A percentile compares a stretch with the other conserved stretches of the same genome.
These are phyloP conservation scores for Cercospora sp. DNA, from an alignment of 2,329 filamentous ascomycete species.

Conservation along the genomic window DNA sequence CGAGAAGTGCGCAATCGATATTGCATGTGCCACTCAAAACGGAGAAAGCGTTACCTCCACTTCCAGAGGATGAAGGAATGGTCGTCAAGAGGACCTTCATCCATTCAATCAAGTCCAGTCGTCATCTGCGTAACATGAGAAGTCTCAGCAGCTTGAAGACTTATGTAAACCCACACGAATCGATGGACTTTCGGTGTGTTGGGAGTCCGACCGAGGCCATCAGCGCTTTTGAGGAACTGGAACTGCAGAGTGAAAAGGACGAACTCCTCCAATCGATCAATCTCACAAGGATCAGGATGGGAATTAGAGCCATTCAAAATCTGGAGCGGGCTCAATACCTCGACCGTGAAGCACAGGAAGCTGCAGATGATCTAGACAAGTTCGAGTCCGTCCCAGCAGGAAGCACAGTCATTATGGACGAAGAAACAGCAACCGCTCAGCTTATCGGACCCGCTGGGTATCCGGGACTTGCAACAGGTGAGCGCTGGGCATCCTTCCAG, in stretches of 20 bases:
- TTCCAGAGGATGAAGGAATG: not conserved
- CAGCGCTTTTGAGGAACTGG: constrained; percentile 1
- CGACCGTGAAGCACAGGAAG: constrained; percentile 12
- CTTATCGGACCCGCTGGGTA: constrained; percentile 17
- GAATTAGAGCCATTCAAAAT: not conserved
- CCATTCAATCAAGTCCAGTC: constrained; percentile 10
- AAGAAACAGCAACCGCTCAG: constrained; percentile 3
- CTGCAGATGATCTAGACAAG: constrained; percentile 5
- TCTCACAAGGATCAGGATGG: constrained; percentile 7
- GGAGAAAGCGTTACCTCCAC: constrained; percentile 7
- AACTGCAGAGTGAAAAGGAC: constrained; percentile 11
- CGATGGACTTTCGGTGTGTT: constrained; percentile 7
- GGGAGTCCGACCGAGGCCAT: not conserved
- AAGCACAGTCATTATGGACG: constrained; percentile 12
- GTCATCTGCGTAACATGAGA: constrained; percentile 13
- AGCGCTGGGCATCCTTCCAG: constrained; percentile 15
- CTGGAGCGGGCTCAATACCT: constrained; percentile 6
- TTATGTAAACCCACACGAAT: constrained; percentile 2
- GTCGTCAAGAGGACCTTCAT: not conserved
- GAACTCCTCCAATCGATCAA: constrained; percentile 15
- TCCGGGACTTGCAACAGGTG: constrained; percentile 9
- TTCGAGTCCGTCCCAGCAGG: constrained; percentile 9
- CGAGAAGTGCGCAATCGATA: not conserved
- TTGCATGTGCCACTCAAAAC: not conserved
- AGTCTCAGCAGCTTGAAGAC: constrained; percentile 7